Percentiles rank a stretch among this genome's conserved stretches.
Evolutionary conservation across 1,284 basidiomycete genomes (phyloP).

Genomic region (Sporisorium iseilematis-ciliati): DNA sequence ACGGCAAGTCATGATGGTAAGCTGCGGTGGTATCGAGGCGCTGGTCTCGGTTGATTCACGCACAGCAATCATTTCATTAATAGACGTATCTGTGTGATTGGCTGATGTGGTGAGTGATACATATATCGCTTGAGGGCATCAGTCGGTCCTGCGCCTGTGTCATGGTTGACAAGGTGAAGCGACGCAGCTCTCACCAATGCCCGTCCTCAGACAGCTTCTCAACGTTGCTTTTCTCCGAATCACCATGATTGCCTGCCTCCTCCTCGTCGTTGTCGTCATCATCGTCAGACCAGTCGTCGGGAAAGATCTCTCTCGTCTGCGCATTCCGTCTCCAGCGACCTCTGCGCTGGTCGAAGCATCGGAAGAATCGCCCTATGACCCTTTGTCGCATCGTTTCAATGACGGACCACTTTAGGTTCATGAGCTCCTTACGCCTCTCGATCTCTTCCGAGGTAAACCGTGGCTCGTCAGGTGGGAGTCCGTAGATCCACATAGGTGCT

Average conservation of each 20-base stretch:
- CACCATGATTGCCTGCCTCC: background rate
- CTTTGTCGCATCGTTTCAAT: conserved; percentile 22
- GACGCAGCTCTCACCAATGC: conserved; percentile 16
- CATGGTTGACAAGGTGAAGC: background rate
- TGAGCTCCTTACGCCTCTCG: conserved; percentile 22
- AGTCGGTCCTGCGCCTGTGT: background rate
- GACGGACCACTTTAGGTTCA: conserved; percentile 1
- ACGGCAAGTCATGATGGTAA: conserved; percentile 43
- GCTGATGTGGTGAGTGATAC: background rate
- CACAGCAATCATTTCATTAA: background rate
- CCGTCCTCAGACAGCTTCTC: conserved; percentile 28
- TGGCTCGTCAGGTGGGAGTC: conserved; percentile 5
- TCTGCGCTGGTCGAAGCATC: conserved; percentile 40
- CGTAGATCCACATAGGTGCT: conserved; percentile 39
- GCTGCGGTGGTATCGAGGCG: conserved; percentile 45
- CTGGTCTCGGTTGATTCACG: conserved; percentile 29
- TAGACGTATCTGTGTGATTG: background rate
- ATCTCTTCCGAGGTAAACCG: background rate
- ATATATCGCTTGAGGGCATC: background rate
- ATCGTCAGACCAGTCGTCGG: conserved; percentile 43
- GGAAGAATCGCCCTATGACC: conserved; percentile 32
- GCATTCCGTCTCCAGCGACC: conserved; percentile 22
- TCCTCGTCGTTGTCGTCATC: conserved; percentile 15
- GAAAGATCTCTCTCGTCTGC: conserved; percentile 26
- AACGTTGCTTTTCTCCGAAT: background rate